These are phyloP conservation scores for Fraxinus floribunda DNA, from an alignment of 305 asterid genomes.

Conservation along the genomic window DNA sequence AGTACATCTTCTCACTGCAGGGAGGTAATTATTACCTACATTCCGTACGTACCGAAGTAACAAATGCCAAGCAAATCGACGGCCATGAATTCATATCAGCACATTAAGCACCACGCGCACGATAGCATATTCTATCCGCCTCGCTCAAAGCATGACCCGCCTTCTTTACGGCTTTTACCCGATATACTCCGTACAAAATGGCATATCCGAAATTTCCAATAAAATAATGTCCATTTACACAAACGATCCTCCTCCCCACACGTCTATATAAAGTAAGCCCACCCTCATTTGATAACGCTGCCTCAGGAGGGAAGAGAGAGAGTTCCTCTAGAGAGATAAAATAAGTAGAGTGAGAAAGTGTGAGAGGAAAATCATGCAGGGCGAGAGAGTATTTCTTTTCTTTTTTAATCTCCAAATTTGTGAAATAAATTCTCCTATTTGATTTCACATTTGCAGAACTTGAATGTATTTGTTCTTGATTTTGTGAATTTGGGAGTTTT, in stretches of 20 bases:
- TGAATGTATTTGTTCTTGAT: conserved; percentile 2
- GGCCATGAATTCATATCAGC: conserved; percentile 5
- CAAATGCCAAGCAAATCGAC: conserved; percentile 18
- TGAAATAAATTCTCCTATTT: conserved; percentile 6
- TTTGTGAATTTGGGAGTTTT: neutral
- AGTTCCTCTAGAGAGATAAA: conserved; percentile 31
- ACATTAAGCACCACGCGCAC: conserved; percentile 22
- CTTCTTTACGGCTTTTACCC: conserved; percentile 27
- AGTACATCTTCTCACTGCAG: neutral
- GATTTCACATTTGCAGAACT: conserved; percentile 18
- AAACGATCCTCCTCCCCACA: conserved; percentile 23
- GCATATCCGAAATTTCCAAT: conserved; percentile 40
- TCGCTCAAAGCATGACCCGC: conserved; percentile 35
- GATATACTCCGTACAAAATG: conserved; percentile 29
- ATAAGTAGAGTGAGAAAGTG: conserved; percentile 31
- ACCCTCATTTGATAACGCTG: conserved; percentile 38
- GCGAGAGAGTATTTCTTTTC: conserved; percentile 1
- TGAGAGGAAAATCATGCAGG: conserved; percentile 29
- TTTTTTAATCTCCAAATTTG: neutral
- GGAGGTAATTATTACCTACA: neutral
- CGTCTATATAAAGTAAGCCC: conserved; percentile 44
- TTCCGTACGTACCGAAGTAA: neutral
- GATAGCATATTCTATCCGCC: conserved; percentile 23
- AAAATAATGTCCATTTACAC: conserved; percentile 22
- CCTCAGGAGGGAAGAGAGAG: conserved; percentile 25